Conservation (phyloP, 805 yeast species). For the Starmerella geochares region DNA sequence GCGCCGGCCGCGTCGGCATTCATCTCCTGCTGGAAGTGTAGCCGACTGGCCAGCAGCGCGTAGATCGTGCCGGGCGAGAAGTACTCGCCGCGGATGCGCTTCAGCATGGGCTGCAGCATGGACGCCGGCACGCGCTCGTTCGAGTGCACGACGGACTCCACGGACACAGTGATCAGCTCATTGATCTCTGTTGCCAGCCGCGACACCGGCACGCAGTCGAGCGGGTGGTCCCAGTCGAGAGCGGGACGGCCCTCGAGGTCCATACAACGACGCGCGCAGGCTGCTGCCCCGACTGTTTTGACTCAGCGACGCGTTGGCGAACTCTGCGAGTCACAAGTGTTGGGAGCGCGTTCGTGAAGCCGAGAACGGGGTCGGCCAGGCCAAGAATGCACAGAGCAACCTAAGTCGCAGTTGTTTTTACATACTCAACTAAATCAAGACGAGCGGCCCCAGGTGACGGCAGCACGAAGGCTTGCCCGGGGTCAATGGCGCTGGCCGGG, state of each 20-base stretch:
- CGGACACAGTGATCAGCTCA: conserved; percentile 36
- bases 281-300: not conserved
- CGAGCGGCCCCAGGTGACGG: too few species aligned
- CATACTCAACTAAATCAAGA: too few species aligned
- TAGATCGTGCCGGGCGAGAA: conserved; percentile 33
- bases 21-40: conserved; percentile 33
- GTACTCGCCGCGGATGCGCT: conserved; percentile 28
- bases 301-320: conserved; percentile 1
- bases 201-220: conserved; percentile 33
- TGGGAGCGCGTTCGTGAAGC: too few species aligned
- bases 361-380: too few species aligned
- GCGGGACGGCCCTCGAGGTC: conserved; percentile 10
- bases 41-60: conserved; percentile 34
- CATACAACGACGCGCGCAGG: conserved; percentile 4
- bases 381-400: too few species aligned
- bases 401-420: too few species aligned
- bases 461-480: too few species aligned
- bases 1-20: conserved; percentile 29
- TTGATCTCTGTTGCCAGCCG: conserved; percentile 33
- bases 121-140: conserved; percentile 44
- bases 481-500: too few species aligned
- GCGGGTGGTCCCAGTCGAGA: conserved; percentile 20
- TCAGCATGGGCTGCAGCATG: conserved; percentile 40
- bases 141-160: conserved; percentile 39
- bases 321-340: too few species aligned